Evolutionary conservation across 495 filamentous ascomycete genomes (phyloP).

Genomic region (Astrothelium subdiscretum): DNA sequence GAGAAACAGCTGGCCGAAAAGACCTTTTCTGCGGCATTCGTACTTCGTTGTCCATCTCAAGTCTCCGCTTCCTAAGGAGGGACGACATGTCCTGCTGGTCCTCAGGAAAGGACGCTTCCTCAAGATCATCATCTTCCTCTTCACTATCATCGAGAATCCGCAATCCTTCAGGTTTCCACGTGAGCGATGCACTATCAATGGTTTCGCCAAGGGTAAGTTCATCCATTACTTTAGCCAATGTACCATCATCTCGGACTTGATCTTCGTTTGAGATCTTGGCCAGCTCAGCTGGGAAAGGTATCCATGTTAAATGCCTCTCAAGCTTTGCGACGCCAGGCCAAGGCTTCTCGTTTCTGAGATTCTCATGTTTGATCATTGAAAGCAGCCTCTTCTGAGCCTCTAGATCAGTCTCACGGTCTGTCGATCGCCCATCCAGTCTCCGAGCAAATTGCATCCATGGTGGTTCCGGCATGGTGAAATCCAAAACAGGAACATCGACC

Average conservation of each 20-base stretch:
- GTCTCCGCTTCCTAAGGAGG: slow-evolving; percentile 22
- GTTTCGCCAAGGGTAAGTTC: slow-evolving; percentile 15
- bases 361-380: slow-evolving; percentile 12
- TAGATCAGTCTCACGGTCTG: slow-evolving; percentile 8
- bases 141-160: slow-evolving; percentile 38
- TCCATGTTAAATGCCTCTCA: slow-evolving; percentile 35
- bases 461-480: slow-evolving; percentile 43
- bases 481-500: slow-evolving; percentile 46
- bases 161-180: slow-evolving; percentile 43
- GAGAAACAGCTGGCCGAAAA: background rate
- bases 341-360: slow-evolving; percentile 20
- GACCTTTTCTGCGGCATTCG: background rate
- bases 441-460: slow-evolving; percentile 39
- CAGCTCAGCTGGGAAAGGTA: slow-evolving; percentile 24
- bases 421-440: background rate
- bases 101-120: slow-evolving; percentile 13
- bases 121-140: slow-evolving; percentile 38
- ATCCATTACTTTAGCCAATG: slow-evolving; percentile 17
- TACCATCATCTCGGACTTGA: slow-evolving; percentile 24
- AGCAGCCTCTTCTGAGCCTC: slow-evolving; percentile 19
- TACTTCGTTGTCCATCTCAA: slow-evolving; percentile 19
- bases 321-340: slow-evolving; percentile 34
- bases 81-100: slow-evolving; percentile 15
- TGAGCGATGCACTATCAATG: slow-evolving; percentile 23
- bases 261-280: slow-evolving; percentile 25